These are phyloP conservation scores for Physcomitrium patens DNA, from an alignment of 225 moss, liverwort and hornwort species.

Conservation along the genomic window DNA sequence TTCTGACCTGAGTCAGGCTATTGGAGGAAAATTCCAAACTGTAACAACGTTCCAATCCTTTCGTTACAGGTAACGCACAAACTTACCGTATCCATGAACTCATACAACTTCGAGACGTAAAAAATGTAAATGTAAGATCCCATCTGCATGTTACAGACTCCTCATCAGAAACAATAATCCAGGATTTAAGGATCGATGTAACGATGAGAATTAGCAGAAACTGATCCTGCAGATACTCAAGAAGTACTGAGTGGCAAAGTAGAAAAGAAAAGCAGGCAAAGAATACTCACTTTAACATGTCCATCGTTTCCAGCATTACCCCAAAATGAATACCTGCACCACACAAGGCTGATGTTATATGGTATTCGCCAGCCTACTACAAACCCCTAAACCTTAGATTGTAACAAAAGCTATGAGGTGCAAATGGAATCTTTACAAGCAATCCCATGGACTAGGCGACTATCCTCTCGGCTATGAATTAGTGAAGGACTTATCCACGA, in stretches of 20 bases:
- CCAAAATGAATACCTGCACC: conserved; percentile 74
- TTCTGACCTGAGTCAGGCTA: not conserved
- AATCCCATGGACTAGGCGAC: no score
- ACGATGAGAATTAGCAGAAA: not conserved
- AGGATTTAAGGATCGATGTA: not conserved
- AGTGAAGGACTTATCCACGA: no score
- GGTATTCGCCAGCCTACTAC: not conserved
- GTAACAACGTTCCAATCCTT: not conserved
- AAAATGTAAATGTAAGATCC: conserved; percentile 73
- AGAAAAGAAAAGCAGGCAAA: not conserved
- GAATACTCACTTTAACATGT: conserved; percentile 56
- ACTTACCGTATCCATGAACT: conserved; percentile 93
- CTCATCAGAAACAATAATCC: conserved; percentile 19
- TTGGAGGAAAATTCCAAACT: not conserved
- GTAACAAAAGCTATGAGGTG: no score
- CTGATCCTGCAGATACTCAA: not conserved
- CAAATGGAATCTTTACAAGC: no score
- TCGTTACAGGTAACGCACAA: not conserved
- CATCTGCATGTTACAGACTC: conserved; percentile 52
- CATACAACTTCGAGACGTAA: conserved; percentile 86
- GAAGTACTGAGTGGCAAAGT: not conserved
- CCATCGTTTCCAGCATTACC: conserved; percentile 69
- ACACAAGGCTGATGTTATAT: not conserved
- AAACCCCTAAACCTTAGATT: no score
- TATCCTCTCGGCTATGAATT: no score